phyloP scores from a whole-genome alignment of 1,284 basidiomycete species.

The Pascua sp. region DNA sequence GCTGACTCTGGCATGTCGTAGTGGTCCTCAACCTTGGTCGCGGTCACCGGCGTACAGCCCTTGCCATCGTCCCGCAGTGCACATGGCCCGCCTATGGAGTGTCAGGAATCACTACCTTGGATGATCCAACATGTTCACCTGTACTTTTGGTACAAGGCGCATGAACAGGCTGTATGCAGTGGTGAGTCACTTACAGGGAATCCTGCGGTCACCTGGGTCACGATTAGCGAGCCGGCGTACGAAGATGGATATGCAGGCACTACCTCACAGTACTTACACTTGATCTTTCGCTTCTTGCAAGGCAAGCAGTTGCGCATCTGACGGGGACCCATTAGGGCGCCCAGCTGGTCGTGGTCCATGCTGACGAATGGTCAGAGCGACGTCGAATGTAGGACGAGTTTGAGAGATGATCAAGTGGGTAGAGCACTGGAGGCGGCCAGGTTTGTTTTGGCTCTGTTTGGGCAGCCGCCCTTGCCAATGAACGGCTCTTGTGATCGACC shows the following conservation, averaged over 20 bases:
- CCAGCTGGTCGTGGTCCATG: conserved; percentile 14
- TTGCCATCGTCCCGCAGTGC: conserved; percentile 17
- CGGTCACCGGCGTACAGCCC: conserved; percentile 13
- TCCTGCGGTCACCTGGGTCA: conserved; percentile 15
- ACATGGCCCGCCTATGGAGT: conserved; percentile 16
- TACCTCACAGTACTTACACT: conserved; percentile 7
- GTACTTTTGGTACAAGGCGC: too few relatives aligned
- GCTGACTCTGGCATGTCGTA: too few relatives aligned
- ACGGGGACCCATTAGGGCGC: conserved; percentile 12
- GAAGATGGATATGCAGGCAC: background rate
- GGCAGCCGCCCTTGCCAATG: too few relatives aligned
- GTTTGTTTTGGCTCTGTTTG: too few relatives aligned
- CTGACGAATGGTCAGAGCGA: too few relatives aligned
- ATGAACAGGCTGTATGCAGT: background rate
- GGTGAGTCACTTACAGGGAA: conserved; percentile 12
- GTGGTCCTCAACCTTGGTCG: conserved; percentile 7
- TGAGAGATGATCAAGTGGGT: too few relatives aligned
- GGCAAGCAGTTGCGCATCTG: conserved; percentile 24
- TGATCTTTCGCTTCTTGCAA: conserved; percentile 25
- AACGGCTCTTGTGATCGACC: too few relatives aligned
- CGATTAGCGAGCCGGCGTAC: too few relatives aligned
- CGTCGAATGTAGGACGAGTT: too few relatives aligned
- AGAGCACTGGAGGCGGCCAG: too few relatives aligned
- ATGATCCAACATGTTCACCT: too few relatives aligned
- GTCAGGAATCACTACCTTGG: too few relatives aligned